Evolutionary conservation across 768 basidiomycete species (phyloP).

Genomic region (Suillus spraguei): DNA sequence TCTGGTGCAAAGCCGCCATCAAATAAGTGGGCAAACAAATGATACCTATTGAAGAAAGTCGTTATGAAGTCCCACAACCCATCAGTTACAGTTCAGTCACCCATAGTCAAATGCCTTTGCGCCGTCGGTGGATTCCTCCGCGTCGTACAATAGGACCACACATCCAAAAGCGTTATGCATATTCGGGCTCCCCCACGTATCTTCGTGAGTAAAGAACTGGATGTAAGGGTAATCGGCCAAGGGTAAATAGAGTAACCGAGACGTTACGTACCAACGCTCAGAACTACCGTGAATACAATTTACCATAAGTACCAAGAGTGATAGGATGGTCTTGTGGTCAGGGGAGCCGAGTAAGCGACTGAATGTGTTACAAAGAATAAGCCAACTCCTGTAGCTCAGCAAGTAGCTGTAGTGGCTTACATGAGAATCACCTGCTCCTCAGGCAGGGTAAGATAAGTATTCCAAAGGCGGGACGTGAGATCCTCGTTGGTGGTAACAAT

Average conservation of each 20-base stretch:
- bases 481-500: conserved; percentile 73
- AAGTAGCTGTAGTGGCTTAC: conserved; percentile 45
- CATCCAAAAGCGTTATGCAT: conserved; percentile 69
- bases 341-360: conserved; percentile 66
- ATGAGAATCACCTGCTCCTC: conserved; percentile 77
- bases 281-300: conserved; percentile 68
- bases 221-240: conserved; percentile 2
- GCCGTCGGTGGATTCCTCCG: conserved; percentile 62
- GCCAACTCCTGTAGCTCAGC: conserved; percentile 6
- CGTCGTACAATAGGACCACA: conserved; percentile 72
- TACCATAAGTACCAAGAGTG: conserved; percentile 67
- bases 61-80: conserved; percentile 14
- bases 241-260: conserved; percentile 4
- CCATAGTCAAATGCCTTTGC: conserved; percentile 77
- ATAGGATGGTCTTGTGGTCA: conserved; percentile 61
- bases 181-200: conserved; percentile 62
- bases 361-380: conserved; percentile 3
- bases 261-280: conserved; percentile 52
- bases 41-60: conserved; percentile 49
- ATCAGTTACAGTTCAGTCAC: conserved; percentile 37
- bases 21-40: conserved; percentile 64
- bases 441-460: conserved; percentile 61
- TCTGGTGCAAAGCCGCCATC: conserved; percentile 58
- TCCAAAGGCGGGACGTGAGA: conserved; percentile 63
- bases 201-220: conserved; percentile 44